These are phyloP conservation scores for Corchorus capsularis DNA, from an alignment of 345 rosid genomes.

Conservation along the genomic window DNA sequence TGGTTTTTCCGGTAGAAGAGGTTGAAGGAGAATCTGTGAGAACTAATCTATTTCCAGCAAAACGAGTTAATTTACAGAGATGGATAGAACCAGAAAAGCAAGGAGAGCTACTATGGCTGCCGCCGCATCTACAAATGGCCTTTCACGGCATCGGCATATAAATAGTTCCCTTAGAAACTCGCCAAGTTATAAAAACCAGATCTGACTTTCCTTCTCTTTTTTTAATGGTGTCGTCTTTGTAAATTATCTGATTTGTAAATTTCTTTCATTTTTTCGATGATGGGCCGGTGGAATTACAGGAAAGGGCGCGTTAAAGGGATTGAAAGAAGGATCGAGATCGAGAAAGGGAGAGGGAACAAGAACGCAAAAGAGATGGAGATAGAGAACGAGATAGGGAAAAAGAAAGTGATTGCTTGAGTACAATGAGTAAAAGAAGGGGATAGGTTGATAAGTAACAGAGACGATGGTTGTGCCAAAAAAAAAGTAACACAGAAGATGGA, in stretches of 20 bases:
- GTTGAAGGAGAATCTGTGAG: no score
- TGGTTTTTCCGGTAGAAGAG: no score
- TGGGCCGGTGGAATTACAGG: constrained; percentile 68
- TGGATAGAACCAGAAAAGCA: constrained; percentile 94
- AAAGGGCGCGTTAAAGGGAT: constrained; percentile 82
- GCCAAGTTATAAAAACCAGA: constrained; percentile 66
- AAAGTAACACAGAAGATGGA: constrained; percentile 46
- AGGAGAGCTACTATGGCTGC: constrained; percentile 72
- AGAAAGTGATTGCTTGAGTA: constrained; percentile 80
- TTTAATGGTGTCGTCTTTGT: background rate
- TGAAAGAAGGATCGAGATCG: constrained; percentile 88
- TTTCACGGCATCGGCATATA: constrained; percentile 75
- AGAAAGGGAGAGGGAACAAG: constrained; percentile 67
- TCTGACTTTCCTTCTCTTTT: constrained; percentile 28
- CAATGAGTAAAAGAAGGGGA: constrained; percentile 82
- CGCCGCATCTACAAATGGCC: constrained; percentile 69
- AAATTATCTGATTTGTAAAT: background rate
- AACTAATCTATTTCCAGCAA: constrained; percentile 26
- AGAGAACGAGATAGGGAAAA: constrained; percentile 75
- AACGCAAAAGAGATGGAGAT: constrained; percentile 63
- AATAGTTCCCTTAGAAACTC: constrained; percentile 78
- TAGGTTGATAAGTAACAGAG: constrained; percentile 55
- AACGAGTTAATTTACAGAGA: constrained; percentile 23
- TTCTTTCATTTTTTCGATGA: constrained; percentile 42
- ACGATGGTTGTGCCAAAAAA: no score